Base-by-base conservation (phyloP, 306 rosid species). In the Benincasa hispida region DNA sequence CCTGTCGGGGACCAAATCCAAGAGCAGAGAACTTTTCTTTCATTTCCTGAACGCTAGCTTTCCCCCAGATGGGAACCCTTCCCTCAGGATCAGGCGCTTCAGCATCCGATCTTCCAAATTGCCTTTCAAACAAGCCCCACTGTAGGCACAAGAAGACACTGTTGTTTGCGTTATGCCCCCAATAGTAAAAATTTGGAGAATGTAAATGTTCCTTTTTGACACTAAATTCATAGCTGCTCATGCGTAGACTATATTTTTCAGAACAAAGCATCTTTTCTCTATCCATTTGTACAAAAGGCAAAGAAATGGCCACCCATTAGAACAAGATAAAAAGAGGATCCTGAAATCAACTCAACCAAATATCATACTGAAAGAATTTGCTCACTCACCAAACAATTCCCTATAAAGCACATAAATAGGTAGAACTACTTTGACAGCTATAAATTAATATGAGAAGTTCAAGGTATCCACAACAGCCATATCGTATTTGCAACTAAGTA, bases 1-100 rank as follows among this genome's bases (percentile, higher is more conserved):
- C 99, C 97, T 92, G 96, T 56, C 97, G 95, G 72, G 99, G 99
- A 56, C 99, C 99, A 34, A 92, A 78, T 81, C 99, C 99, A 72
- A 92, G 76, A n/a, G 95, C 88, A 58, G 87, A 59, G 81, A 94
- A 94, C 82, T 92, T 94, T 76, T 92, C 92, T 81, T 94, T 92
- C 90, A 92, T 89, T 86, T 90, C 96, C 84, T 92, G 74, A 14
- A 94, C 96, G 76, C 86, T 94, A 34, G 91, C 95, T 69, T 87
- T 92, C 78, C 80, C 91, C 99, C 99, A 94, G 53, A 70, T 30
- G 65, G 99, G 99, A 80, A 94, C 83, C 84, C 97, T 90, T 39
- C 96, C 96, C 76, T 92, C 97, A 69, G 96, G 99, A 86, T 94
- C 99, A 13, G 97, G 87, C 48, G 86, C 99, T 83, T 91, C 83